Base-by-base conservation (phyloP, 495 filamentous ascomycete genomes). In the Peziza echinospora region DNA sequence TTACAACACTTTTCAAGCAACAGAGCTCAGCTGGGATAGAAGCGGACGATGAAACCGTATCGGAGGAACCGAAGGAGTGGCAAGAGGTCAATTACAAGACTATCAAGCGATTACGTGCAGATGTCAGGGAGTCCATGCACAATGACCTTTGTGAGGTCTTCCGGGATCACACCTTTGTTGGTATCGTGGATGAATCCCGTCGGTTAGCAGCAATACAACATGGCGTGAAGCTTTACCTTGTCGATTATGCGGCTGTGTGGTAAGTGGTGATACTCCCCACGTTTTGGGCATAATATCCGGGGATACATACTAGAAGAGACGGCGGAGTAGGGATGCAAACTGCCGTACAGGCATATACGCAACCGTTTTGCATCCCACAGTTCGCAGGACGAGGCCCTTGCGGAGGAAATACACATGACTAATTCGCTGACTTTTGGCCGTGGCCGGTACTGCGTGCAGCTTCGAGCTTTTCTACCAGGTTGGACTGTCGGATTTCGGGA, bases 381-480 rank as follows among this genome's bases (percentile, higher is more conserved):
- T n/a, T n/a, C n/a, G n/a, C n/a, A n/a, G n/a, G n/a, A n/a, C n/a
- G n/a, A n/a, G n/a, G n/a, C n/a, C n/a, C n/a, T n/a, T n/a, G n/a
- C n/a, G n/a, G n/a, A 37, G 13, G 26, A 34, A 34, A 34, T 2
- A 13, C 19, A 11, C 3, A 37, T 37, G 30, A 37, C 30, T 5
- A 37, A 37, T 37, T 17, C 13, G 30, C 30, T 37, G 19, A 37
- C 30, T 37, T 37, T 17, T 37, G 6, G n/a, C n/a, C n/a, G n/a
- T n/a, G n/a, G n/a, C 26, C 26, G 26, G 8, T 34, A n/a, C 26
- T 43, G 16, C 11, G n/a, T 43, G n/a, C 2, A 43, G 41, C 61
- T 78, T 75, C 47, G 91, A 96, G 56, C 86, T 87, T 63, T 93
- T 99, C 65, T 96, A 99, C 64, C 91, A 99, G 63, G 65, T 96